phyloP scores from a whole-genome alignment of 2,329 filamentous ascomycete species.

The Hymenoscyphus fructigenus region DNA sequence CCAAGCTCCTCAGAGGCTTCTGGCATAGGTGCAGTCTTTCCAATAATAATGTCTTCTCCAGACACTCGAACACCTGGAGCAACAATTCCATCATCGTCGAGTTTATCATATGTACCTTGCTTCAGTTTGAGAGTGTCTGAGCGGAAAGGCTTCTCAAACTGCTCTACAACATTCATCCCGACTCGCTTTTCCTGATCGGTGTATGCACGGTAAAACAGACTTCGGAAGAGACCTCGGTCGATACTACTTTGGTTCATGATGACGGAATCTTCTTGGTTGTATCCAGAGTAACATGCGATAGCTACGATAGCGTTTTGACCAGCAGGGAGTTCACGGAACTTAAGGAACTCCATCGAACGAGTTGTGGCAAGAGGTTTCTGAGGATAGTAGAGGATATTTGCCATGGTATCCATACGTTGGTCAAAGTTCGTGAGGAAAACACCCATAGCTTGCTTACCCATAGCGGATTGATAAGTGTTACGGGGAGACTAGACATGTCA shows the following conservation, averaged over 20 bases:
- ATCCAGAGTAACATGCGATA: slow-evolving; percentile 95
- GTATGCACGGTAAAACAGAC: slow-evolving; percentile 96
- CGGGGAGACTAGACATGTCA: slow-evolving; percentile 69
- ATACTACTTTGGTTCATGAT: slow-evolving; percentile 99
- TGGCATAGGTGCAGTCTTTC: slow-evolving; percentile 94
- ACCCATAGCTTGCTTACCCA: slow-evolving; percentile 99
- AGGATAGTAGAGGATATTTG: slow-evolving; percentile 97
- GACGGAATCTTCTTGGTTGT: slow-evolving; percentile 99
- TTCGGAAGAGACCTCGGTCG: slow-evolving; percentile 94
- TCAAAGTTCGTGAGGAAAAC: slow-evolving; percentile 97
- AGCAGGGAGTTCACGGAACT: slow-evolving; percentile 94
- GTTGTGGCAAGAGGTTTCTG: slow-evolving; percentile 97
- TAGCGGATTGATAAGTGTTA: slow-evolving; percentile 99
- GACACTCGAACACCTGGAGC: slow-evolving; percentile 92
- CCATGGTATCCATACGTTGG: slow-evolving; percentile 98
- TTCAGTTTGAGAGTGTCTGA: slow-evolving; percentile 88
- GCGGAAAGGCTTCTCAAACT: slow-evolving; percentile 92
- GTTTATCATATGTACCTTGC: slow-evolving; percentile 94
- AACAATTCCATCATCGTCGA: slow-evolving; percentile 94
- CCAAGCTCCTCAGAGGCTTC: slow-evolving; percentile 92
- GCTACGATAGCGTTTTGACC: slow-evolving; percentile 98
- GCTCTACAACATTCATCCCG: slow-evolving; percentile 87
- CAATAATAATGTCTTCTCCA: slow-evolving; percentile 98
- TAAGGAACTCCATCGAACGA: slow-evolving; percentile 96
- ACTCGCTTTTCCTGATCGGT: slow-evolving; percentile 96